Evolutionary conservation across 768 basidiomycete species (phyloP).

Genomic region (Pulveroboletus sp.): DNA sequence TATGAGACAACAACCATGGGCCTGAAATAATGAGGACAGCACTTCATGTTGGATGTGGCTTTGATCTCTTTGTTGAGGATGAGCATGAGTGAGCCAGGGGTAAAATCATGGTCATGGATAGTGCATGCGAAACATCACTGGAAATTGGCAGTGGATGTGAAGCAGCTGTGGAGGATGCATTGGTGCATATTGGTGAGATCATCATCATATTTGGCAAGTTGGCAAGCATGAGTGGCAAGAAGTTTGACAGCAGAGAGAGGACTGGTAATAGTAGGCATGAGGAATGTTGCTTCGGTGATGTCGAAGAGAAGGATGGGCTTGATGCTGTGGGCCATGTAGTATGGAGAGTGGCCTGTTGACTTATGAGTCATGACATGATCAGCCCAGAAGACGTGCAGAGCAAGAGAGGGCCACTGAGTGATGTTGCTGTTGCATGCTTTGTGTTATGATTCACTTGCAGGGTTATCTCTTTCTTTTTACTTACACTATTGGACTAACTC

Average conservation of each 20-base stretch:
- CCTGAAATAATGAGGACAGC: no score
- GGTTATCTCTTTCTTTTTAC: no score
- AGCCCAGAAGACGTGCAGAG: background rate
- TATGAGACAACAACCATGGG: no score
- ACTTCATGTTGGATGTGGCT: background rate
- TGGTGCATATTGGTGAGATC: slow-evolving; percentile 4
- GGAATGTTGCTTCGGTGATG: slow-evolving; percentile 30
- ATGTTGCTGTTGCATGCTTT: background rate
- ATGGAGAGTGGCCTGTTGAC: slow-evolving; percentile 22
- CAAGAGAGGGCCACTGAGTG: background rate
- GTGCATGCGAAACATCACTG: slow-evolving; percentile 9
- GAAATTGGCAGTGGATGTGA: slow-evolving; percentile 9
- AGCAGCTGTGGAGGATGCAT: slow-evolving; percentile 6
- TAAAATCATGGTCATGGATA: slow-evolving; percentile 27
- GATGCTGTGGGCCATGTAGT: slow-evolving; percentile 20
- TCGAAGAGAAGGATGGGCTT: slow-evolving; percentile 29
- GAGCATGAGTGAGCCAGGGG: slow-evolving; percentile 27
- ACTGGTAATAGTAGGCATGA: slow-evolving; percentile 19
- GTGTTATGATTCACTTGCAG: no score
- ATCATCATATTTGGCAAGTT: slow-evolving; percentile 20
- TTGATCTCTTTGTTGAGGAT: slow-evolving; percentile 28
- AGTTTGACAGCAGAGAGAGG: slow-evolving; percentile 30
- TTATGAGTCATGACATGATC: slow-evolving; percentile 14
- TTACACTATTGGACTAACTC: no score
- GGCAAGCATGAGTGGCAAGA: slow-evolving; percentile 19